phyloP scores from a whole-genome alignment of 176 grass and related monocot genomes.

The Lolium perenne region DNA sequence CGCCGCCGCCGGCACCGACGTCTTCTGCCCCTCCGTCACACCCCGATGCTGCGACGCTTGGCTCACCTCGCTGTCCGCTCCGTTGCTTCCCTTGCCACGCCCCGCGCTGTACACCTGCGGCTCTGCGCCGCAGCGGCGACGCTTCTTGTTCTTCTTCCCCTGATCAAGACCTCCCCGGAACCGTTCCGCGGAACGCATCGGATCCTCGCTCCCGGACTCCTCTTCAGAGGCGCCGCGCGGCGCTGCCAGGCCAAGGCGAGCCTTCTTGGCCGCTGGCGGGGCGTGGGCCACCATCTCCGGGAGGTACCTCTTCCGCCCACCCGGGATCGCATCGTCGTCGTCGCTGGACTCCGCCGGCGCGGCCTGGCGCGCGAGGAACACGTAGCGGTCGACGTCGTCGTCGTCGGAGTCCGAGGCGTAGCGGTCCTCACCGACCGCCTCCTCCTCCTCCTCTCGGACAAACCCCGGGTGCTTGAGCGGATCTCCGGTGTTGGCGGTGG shows the following conservation, averaged over 20 bases:
- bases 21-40: not conserved
- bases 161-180: not conserved
- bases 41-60: not conserved
- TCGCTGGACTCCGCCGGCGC: not conserved
- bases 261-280: not conserved
- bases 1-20: not conserved
- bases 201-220: slow-evolving; percentile 4
- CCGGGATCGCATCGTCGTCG: not conserved
- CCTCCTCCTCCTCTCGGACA: not conserved
- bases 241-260: not conserved
- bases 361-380: slow-evolving; percentile 45
- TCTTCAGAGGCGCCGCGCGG: not conserved
- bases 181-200: not conserved
- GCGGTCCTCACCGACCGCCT: not conserved
- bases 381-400: slow-evolving; percentile 47
- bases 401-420: slow-evolving; percentile 18
- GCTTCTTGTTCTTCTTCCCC: slow-evolving; percentile 29
- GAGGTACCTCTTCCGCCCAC: not conserved
- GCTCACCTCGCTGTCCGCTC: not conserved
- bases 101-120: not conserved
- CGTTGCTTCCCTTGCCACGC: not conserved
- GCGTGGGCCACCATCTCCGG: not conserved
- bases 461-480: not conserved
- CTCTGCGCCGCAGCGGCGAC: not conserved
- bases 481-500: slow-evolving; percentile 3